A percentile compares a stretch with the other conserved stretches of the same genome.
phyloP scores from a whole-genome alignment of 306 rosid genomes.

The Morella rubra region DNA sequence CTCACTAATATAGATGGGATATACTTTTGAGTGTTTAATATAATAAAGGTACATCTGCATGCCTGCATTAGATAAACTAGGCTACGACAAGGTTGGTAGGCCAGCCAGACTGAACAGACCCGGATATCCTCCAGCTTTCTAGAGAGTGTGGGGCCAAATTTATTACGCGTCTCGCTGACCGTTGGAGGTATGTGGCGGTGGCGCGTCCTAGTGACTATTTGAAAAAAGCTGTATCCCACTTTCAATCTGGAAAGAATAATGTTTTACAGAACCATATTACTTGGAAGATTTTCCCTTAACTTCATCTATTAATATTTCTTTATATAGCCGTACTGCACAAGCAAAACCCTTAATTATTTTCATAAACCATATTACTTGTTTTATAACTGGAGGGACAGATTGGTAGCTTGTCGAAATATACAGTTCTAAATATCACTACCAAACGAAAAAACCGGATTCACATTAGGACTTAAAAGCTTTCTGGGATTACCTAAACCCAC shows the following conservation, averaged over 20 bases:
- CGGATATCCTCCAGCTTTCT: background rate
- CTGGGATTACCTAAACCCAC: no score
- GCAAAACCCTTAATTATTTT: no score
- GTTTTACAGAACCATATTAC: background rate
- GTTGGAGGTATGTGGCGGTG: constrained; percentile 10
- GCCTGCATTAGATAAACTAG: constrained; percentile 13
- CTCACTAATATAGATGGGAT: background rate
- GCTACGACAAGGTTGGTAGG: constrained; percentile 40
- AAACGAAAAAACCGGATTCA: no score
- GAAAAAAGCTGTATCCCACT: background rate
- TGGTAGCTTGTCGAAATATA: no score
- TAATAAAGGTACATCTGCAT: background rate
- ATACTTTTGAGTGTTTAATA: background rate
- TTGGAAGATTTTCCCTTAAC: no score
- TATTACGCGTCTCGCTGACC: constrained; percentile 23
- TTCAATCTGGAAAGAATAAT: background rate
- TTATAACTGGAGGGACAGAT: no score
- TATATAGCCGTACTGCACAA: no score
- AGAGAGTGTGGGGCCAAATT: constrained; percentile 19
- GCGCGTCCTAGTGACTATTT: background rate
- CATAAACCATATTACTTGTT: no score
- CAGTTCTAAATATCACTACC: no score
- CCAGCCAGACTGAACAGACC: background rate
- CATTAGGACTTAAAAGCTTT: no score
- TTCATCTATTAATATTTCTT: background rate